Evolutionary conservation across 2,329 filamentous ascomycete genomes (phyloP).

Genomic region (Teratosphaeria nubilosa): DNA sequence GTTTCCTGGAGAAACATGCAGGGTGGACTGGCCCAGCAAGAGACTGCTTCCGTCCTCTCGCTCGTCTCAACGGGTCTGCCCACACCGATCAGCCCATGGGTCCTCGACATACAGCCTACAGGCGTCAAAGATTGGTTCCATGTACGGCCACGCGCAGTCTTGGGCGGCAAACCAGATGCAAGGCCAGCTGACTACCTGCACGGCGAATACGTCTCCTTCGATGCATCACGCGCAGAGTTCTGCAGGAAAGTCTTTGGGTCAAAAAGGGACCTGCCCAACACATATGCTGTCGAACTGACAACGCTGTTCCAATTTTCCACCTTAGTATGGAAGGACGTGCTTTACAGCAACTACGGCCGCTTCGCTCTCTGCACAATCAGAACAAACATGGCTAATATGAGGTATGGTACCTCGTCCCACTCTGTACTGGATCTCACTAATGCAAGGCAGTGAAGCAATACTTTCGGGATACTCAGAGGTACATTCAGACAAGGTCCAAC

Average conservation of each 20-base stretch:
- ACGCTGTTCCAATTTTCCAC: background rate
- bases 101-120: background rate
- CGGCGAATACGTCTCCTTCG: background rate
- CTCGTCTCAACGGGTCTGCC: background rate
- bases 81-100: background rate
- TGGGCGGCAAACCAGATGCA: background rate
- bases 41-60: background rate
- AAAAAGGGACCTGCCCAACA: background rate
- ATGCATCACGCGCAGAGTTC: background rate
- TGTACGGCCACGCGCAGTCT: background rate
- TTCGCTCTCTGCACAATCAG: background rate
- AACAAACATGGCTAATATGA: background rate
- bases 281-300: background rate
- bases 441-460: background rate
- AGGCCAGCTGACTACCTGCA: background rate
- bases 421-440: background rate
- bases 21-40: background rate
- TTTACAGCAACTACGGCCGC: background rate
- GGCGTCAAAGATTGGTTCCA: background rate
- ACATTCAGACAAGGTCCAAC: no score
- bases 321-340: background rate
- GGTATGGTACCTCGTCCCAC: background rate
- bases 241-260: background rate
- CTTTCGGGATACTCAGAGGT: background rate
- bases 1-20: background rate